Base-by-base conservation (phyloP, 2,329 filamentous ascomycete genomes). In the Pseudogymnoascus sp. region DNA sequence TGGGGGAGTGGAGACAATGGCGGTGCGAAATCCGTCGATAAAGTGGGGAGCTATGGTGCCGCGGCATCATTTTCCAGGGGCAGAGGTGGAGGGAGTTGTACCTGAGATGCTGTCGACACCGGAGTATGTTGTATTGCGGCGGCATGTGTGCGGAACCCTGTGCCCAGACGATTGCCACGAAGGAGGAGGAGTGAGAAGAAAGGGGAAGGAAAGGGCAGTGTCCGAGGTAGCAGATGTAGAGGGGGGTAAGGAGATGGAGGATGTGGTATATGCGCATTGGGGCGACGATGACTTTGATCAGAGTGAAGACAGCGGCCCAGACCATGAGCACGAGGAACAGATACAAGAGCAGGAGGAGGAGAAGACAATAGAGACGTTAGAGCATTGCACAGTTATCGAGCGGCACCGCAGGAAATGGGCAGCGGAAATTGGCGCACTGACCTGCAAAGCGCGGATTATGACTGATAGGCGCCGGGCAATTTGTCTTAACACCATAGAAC, bases 351-450 rank as follows among this genome's bases (percentile, higher is more conserved):
- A 33, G 28, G n/a, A 53, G 47, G 28, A 53, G 6, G 8, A 7
- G 5, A 15, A 53, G 15, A 53, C 47, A 33, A 20, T 53, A 53
- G 47, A 53, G 47, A 18, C 28, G 4, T 33, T 53, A 20, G 15
- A 20, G 28, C n/a, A 53, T 33, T 53, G 47, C 3, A 20, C 47
- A 35, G 8, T 20, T 33, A 33, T 53, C 28, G 47, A 53, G n/a
- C 28, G 15, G 28, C 47, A 53, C 20, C 47, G 47, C 28, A 33
- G n/a, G 47, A 53, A 53, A 35, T 53, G 47, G 47, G 47, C 47
- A 15, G 47, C 47, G n/a, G 47, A 53, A 33, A 53, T 53, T 33
- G 47, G 47, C 2, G 47, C 47, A 33, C 47, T 53, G 47, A 53
- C 47, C 1, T 12, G 14, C n/a, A 33, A 53, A 20, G 47, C 47